Evolutionary conservation across 345 rosid genomes (phyloP).

Genomic region (Ceriops zippeliana): DNA sequence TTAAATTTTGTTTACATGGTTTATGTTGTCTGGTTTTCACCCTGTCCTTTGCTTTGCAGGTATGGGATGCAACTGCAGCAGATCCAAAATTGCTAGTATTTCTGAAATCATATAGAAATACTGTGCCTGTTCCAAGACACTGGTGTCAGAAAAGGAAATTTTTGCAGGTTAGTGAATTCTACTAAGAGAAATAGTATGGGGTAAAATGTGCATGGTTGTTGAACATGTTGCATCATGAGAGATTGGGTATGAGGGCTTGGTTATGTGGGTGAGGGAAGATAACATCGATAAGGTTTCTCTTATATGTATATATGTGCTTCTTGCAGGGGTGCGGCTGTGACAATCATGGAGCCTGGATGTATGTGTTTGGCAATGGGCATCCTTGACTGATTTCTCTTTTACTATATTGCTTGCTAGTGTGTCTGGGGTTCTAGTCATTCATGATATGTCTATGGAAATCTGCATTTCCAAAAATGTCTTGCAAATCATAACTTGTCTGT

Average conservation of each 20-base stretch:
- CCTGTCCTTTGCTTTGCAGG: constrained; percentile 42
- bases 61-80: constrained; percentile 99
- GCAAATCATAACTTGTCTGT: constrained; percentile 4
- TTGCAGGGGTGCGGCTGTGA: constrained; percentile 97
- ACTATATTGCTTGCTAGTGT: constrained; percentile 30
- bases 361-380: constrained; percentile 73
- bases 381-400: constrained; percentile 40
- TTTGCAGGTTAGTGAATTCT: constrained; percentile 74
- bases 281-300: constrained; percentile 82
- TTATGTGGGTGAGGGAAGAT: constrained; percentile 52
- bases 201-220: constrained; percentile 40
- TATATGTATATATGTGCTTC: constrained; percentile 97
- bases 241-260: constrained; percentile 47
- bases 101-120: constrained; percentile 86
- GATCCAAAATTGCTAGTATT: constrained; percentile 95
- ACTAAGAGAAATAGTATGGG: constrained; percentile 18
- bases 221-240: constrained; percentile 41
- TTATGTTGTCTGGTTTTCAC: neutral
- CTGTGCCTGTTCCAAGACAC: constrained; percentile 98
- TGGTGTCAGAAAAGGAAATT: constrained; percentile 99
- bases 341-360: constrained; percentile 94
- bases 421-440: constrained; percentile 41
- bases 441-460: constrained; percentile 20
- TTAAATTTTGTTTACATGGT: neutral
- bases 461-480: neutral